Percentiles rank a stretch among this genome's conserved stretches.
Evolutionary conservation across 768 basidiomycete genomes (phyloP).

Genomic region (Lanmaoa pseudosensibilis): DNA sequence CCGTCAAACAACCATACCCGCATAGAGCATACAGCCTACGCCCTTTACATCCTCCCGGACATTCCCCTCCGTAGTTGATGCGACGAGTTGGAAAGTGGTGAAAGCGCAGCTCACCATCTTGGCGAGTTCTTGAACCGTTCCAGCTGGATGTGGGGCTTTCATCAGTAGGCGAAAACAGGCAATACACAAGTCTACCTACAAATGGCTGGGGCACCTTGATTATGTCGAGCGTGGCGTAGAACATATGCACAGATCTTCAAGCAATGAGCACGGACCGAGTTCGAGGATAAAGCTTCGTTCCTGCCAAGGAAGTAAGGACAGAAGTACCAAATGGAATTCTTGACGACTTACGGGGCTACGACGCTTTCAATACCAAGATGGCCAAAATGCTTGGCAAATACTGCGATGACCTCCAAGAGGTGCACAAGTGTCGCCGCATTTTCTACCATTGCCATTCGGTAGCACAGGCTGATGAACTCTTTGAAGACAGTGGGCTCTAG

Average conservation of each 20-base stretch:
- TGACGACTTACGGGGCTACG: slow-evolving; percentile 19
- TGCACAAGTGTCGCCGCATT: slow-evolving; percentile 67
- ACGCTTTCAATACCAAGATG: slow-evolving; percentile 28
- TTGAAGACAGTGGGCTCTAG: slow-evolving; percentile 83
- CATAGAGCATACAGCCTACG: slow-evolving; percentile 76
- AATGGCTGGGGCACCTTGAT: slow-evolving; percentile 48
- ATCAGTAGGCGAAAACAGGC: slow-evolving; percentile 9
- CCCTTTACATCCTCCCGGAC: slow-evolving; percentile 76
- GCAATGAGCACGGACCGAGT: slow-evolving; percentile 58
- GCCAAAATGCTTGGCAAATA: slow-evolving; percentile 48
- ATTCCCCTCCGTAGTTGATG: slow-evolving; percentile 50
- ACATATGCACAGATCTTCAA: slow-evolving; percentile 81
- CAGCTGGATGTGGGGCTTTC: slow-evolving; percentile 41
- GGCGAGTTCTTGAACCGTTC: slow-evolving; percentile 53
- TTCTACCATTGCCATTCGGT: slow-evolving; percentile 89
- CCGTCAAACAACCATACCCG: slow-evolving; percentile 44
- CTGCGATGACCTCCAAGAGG: slow-evolving; percentile 66
- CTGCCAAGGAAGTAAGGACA: slow-evolving; percentile 5
- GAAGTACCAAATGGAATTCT: background rate
- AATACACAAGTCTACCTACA: slow-evolving; percentile 38
- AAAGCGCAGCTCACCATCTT: slow-evolving; percentile 66
- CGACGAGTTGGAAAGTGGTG: slow-evolving; percentile 58
- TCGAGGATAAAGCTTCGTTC: slow-evolving; percentile 34
- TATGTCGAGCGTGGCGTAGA: slow-evolving; percentile 68
- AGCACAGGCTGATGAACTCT: slow-evolving; percentile 85